Evolutionary conservation across 345 rosid genomes (phyloP), one percentile per base, ranked within the genome.

Genomic region (Cardamine resedifolia): DNA sequence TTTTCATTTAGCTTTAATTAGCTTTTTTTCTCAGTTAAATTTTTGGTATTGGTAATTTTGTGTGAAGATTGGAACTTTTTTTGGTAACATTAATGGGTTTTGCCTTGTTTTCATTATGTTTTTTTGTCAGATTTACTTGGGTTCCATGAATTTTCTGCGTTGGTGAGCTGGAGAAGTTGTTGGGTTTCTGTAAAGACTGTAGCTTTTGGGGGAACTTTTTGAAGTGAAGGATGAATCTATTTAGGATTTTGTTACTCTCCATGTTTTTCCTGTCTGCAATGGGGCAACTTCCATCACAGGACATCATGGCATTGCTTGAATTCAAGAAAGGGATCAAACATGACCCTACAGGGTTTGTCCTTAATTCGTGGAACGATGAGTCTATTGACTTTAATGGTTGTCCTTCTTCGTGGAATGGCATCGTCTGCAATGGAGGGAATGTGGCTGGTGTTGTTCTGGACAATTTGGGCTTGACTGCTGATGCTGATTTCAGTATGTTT

Each of bases 271-370:
- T 90, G 41, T 77, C 83, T 68, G 81, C 88, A 12, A 70, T 83
- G 83, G 99, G 90, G 43, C 99, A 95, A 78, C 96, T 91, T 79
- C 99, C 97, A 33, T 95, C 99, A 16, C 97, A 88, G 79, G 99
- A 95, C 71, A 95, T 95, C 56, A 80, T 95, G 78, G 91, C 96
- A 30, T 81, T 95, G 85, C 97, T 89, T 10, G 92, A 88, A 71
- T 95, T 91, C 83, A 91, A 95, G 87, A 95, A 91, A 85, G 96
- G 96, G 31, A 82, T 95, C 66, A 90, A 86, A 81, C 92, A 90
- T 82, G 99, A 95, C 78, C 99, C 99, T 18, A 85, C 97, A n/a
- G 96, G 97, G 36, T 95, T 79, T 85, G 96, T 95, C 8, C 88
- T 95, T 58, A 48, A 84, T 61, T 95, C 99, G 16, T 95, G 99